Evolutionary conservation across 129 eudicot genomes (phyloP), one percentile per base, ranked within the genome.

Genomic region (Smallanthus sonchifolius): DNA sequence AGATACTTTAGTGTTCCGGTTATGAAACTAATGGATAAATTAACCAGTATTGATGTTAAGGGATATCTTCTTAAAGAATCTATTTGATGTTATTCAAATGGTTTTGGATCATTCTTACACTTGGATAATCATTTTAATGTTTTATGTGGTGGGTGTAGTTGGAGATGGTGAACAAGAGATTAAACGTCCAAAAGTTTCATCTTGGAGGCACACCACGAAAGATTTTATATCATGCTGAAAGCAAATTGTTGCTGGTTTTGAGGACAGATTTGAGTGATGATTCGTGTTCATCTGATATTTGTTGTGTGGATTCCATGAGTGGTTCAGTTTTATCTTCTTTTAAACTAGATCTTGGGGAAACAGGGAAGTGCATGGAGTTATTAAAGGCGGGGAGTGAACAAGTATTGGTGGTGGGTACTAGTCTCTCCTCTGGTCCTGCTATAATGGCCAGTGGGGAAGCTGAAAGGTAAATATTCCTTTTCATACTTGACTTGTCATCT

Each of bases 401-500:
- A 11, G 88, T 86, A 6, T 67, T 94, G 88, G 92, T 91, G 80
- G 89, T 94, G 69, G 99, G 99, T 43, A 94, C 99, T 68, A 91
- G 99, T 71, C 86, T 82, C 36, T 94, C 97, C 62, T 56, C 84
- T 40, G 99, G 99, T 40, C 97, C 99, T 63, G 99, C 94, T 82
- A 88, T 94, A 38, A 94, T 94, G 99, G 91, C 99, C n/a, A 90
- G 84, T 85, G 99, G 99, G 37, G 99, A 94, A 94, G 90, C 99
- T 71, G 99, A 91, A 88, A 86, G 96, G 98, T 94, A 59, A 65
- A 42, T 69, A 66, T 13, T 73, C 4, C 38, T 47, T 60, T 47
- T 62, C 40, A 38, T 70, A 36, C 9, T 16, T 59, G 32, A 32
- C 10, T 60, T 42, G 16, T 30, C 16, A 60, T 60, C 42, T 60